phyloP scores from a whole-genome alignment of 1,284 basidiomycete genomes.

The Austropuccinia psidii region DNA sequence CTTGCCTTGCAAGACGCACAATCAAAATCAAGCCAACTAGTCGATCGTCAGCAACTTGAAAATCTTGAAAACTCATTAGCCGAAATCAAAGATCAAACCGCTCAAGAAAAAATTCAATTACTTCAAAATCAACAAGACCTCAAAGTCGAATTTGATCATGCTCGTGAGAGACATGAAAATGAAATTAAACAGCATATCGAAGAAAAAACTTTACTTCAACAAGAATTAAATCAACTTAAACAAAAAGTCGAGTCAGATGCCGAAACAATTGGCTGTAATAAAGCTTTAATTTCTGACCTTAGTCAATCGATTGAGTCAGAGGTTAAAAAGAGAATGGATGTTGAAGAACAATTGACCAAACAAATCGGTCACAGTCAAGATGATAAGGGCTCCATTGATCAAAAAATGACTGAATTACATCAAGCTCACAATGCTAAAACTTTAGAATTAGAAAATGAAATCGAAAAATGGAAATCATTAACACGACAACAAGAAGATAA shows the following conservation, averaged over 20 bases:
- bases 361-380: not conserved
- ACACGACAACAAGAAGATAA: slow-evolving; percentile 12
- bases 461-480: slow-evolving; percentile 23
- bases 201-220: slow-evolving; percentile 24
- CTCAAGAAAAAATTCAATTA: not conserved
- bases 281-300: slow-evolving; percentile 14
- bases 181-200: slow-evolving; percentile 28
- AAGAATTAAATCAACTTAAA: slow-evolving; percentile 7
- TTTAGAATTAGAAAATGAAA: slow-evolving; percentile 5
- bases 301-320: slow-evolving; percentile 24
- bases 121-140: slow-evolving; percentile 6
- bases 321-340: slow-evolving; percentile 9
- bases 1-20: not conserved
- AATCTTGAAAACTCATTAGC: not conserved
- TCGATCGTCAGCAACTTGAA: slow-evolving; percentile 8
- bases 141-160: slow-evolving; percentile 15
- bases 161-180: slow-evolving; percentile 5
- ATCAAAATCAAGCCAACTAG: not conserved
- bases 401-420: slow-evolving; percentile 22
- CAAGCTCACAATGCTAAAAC: slow-evolving; percentile 32
- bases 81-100: not conserved
- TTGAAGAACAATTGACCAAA: slow-evolving; percentile 11
- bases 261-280: slow-evolving; percentile 1
- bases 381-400: not conserved
- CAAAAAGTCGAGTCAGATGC: slow-evolving; percentile 4